Base-by-base conservation (phyloP, 1,284 basidiomycete genomes). In the Phlebopus sp. region DNA sequence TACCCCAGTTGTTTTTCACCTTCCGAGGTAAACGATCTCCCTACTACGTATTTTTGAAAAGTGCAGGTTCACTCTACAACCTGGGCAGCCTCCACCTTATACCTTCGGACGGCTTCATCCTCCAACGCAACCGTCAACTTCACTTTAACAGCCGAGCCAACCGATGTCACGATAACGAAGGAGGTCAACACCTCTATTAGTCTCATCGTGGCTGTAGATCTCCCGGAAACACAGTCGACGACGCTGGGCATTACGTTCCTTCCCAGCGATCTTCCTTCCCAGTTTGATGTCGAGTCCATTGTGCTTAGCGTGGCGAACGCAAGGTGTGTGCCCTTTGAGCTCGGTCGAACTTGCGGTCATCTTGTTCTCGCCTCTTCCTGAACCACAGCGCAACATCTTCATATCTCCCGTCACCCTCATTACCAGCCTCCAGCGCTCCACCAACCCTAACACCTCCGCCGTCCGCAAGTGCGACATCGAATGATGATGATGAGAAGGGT, bases 111-210 rank as follows among this genome's bases (percentile, higher is more conserved):
- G 13, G 73, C 74, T 4, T 39, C 63, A 10, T 52, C 58, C 2
- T 78, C 78, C 3, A 79, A 77, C 47, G 77, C 79, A 4, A 75
- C 71, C 10, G 63, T 75, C 48, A 79, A 79, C 50, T 60, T 81
- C 37, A 74, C 77, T 1, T 54, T 78, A 36, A 72, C 74, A 5
- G 69, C 71, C 14, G 59, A 64, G 10, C 67, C 64, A 1, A 53
- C 51, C n/a, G 63, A 64, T 15, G 30, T 53, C 25, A 52, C 59
- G 1, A 53, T 64, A 34, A 68, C 61, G 0, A 50, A 39, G 7
- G 19, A 44, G 11, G 59, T 71, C 23, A 64, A 65, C 25, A 63
- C 60, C 0, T 59, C 66, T 5, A 53, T 70, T 29, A 59, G 54
- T 18, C 54, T 63, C 31, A 65, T 67, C 19, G 57, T 70, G n/a